These are phyloP conservation scores for Diutina catenulata DNA, from an alignment of 1,139 yeast species.

Conservation along the genomic window DNA sequence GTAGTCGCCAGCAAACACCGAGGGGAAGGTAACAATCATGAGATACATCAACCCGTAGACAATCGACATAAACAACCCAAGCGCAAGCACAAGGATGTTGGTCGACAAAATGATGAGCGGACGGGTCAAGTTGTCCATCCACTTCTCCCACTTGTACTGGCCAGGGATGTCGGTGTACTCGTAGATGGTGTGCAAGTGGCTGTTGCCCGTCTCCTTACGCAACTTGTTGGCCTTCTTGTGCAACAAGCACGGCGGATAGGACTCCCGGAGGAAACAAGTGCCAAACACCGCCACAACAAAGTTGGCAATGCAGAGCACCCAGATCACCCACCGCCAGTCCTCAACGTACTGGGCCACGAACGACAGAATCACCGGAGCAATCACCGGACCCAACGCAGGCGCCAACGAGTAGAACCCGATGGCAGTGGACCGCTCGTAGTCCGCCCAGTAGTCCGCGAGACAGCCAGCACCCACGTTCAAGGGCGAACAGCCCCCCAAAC, in stretches of 20 bases:
- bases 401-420: constrained; percentile 49
- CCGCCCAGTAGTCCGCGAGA: constrained; percentile 49
- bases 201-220: constrained; percentile 39
- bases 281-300: constrained; percentile 37
- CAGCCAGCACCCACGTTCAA: constrained; percentile 65
- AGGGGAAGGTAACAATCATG: constrained; percentile 34
- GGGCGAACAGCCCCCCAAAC: constrained; percentile 56
- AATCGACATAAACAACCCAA: constrained; percentile 33
- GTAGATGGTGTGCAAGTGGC: constrained; percentile 44
- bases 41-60: constrained; percentile 37
- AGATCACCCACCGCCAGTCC: constrained; percentile 53
- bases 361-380: constrained; percentile 24
- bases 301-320: constrained; percentile 44
- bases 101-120: constrained; percentile 29
- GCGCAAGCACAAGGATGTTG: constrained; percentile 35
- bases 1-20: constrained; percentile 21
- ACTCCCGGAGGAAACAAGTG: constrained; percentile 34
- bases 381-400: constrained; percentile 34
- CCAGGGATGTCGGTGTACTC: constrained; percentile 32
- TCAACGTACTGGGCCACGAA: constrained; percentile 18
- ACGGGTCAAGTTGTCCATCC: constrained; percentile 23
- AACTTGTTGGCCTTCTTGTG: constrained; percentile 33
- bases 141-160: constrained; percentile 20
- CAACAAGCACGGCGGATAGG: constrained; percentile 47
- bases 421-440: constrained; percentile 40